A percentile compares a stretch with the other conserved stretches of the same genome.
Conservation (phyloP, 768 basidiomycete genomes). For the Daedaleopsis nitida region DNA sequence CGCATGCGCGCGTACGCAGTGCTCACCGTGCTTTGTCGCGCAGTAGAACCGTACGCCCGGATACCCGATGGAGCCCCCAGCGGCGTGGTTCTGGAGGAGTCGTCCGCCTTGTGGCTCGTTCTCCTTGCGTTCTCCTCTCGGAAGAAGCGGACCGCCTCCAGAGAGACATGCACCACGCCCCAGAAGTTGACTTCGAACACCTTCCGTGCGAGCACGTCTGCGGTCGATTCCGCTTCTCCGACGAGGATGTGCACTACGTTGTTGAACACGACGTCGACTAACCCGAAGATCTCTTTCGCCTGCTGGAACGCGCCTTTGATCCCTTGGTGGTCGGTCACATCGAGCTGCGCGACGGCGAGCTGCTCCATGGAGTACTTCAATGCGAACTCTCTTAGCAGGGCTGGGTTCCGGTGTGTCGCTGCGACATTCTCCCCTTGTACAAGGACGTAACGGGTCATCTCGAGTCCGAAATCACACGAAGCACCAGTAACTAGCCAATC, state of each 20-base stretch:
- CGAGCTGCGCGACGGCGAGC: slow-evolving; percentile 22
- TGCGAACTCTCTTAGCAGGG: slow-evolving; percentile 21
- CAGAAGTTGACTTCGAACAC: slow-evolving; percentile 29
- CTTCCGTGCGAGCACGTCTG: slow-evolving; percentile 16
- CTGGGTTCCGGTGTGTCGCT: slow-evolving; percentile 30
- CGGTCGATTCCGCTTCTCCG: slow-evolving; percentile 20
- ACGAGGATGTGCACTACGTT: slow-evolving; percentile 20
- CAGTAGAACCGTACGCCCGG: slow-evolving; percentile 15
- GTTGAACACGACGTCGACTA: slow-evolving; percentile 26
- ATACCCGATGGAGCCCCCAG: slow-evolving; percentile 16
- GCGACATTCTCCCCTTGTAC: slow-evolving; percentile 23
- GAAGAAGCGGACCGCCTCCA: slow-evolving; percentile 36
- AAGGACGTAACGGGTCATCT: slow-evolving; percentile 21
- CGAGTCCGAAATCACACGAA: slow-evolving; percentile 25
- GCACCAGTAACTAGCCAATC: slow-evolving; percentile 26
- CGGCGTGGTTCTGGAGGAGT: slow-evolving; percentile 36
- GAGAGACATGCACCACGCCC: slow-evolving; percentile 29
- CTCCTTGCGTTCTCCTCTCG: slow-evolving; percentile 40
- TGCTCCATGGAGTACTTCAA: slow-evolving; percentile 11
- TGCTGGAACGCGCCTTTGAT: slow-evolving; percentile 20
- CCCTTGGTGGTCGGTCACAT: slow-evolving; percentile 18
- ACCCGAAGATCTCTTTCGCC: slow-evolving; percentile 16
- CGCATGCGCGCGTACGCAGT: too few species aligned
- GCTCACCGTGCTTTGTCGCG: neutral
- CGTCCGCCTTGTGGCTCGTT: slow-evolving; percentile 38